Evolutionary conservation across 2,329 filamentous ascomycete species (phyloP).

Genomic region (Metarhizium robertsii): DNA sequence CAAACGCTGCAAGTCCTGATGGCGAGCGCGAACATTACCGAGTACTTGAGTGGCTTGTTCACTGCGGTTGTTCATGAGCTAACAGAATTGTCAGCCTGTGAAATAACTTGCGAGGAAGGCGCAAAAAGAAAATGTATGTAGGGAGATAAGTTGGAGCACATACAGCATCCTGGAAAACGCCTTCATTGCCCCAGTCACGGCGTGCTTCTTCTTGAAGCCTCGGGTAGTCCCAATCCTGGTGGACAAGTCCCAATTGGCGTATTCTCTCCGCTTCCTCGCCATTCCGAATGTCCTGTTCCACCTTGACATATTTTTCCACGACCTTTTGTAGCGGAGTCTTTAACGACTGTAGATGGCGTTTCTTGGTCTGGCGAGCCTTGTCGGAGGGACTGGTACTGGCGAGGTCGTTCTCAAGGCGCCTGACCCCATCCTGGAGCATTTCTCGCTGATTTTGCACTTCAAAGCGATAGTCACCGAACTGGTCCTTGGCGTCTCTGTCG

Average conservation of each 20-base stretch:
- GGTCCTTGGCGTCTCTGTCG: slow-evolving; percentile 50
- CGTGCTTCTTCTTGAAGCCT: slow-evolving; percentile 62
- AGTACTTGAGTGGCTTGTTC: slow-evolving; percentile 66
- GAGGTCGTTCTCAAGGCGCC: slow-evolving; percentile 62
- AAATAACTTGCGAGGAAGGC: neutral
- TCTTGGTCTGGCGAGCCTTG: slow-evolving; percentile 54
- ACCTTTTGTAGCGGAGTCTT: slow-evolving; percentile 63
- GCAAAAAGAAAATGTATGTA: neutral
- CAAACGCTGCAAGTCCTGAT: slow-evolving; percentile 76
- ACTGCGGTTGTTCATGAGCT: slow-evolving; percentile 68
- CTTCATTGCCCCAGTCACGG: slow-evolving; percentile 66
- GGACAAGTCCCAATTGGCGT: slow-evolving; percentile 73
- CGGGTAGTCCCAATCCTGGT: slow-evolving; percentile 66
- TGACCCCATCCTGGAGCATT: slow-evolving; percentile 72
- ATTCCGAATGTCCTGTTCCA: slow-evolving; percentile 15
- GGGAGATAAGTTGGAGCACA: slow-evolving; percentile 21
- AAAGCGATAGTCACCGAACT: slow-evolving; percentile 58
- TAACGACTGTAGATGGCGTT: slow-evolving; percentile 58
- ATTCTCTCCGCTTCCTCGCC: slow-evolving; percentile 70
- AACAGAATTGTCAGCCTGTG: neutral
- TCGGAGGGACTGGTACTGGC: slow-evolving; percentile 47
- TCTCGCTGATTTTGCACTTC: slow-evolving; percentile 65
- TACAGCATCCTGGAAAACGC: slow-evolving; percentile 76
- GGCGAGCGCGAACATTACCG: slow-evolving; percentile 69
- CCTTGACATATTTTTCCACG: slow-evolving; percentile 11